Evolutionary conservation across 495 filamentous ascomycete species (phyloP), one percentile per base, ranked within the genome.

Genomic region (Neurospora discreta): DNA sequence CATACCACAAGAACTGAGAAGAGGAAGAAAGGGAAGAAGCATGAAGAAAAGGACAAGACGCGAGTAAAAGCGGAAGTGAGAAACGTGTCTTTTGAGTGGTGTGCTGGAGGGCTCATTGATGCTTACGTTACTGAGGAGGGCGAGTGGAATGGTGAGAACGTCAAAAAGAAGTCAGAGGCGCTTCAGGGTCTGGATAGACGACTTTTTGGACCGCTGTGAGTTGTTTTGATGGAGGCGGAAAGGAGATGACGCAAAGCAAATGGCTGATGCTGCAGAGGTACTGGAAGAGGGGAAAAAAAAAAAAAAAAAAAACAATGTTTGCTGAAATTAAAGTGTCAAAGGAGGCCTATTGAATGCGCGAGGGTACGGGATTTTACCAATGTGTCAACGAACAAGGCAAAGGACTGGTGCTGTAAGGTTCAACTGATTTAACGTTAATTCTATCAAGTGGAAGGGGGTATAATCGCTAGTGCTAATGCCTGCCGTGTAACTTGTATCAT

Each of bases 1-100:
- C 70, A 69, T 39, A 46, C 44, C 44, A 52, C 44, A 52, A 23
- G 5, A 23, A 23, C 3, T 6, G 44, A 52, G 44, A 39, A 46
- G 11, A 68, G 41, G 20, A 52, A 44, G 7, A 10, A 52, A 23
- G 4, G 9, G n/a, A 20, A 46, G 9, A 23, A 5, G 9, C n/a
- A 52, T 52, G 20, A 58, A 58, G 46, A 15, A 58, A 58, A 26
- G 46, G 46, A 58, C 11, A 58, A 65, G n/a, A 43, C 16, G n/a
- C 72, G 69, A 39, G 65, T 76, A 15, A 70, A 74, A 5, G 82
- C 87, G 0, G 44, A 77, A 15, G 81, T 90, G 13, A 84, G 81
- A 67, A 91, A 91, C 72, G 73, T 85, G 16, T 90, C 89, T 70
- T 91, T 92, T 71, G 90, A 93, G 79, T 91, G 89, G 89, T 82